Conservation (phyloP, 2,329 filamentous ascomycete species). For the Coleophoma crateriformis region DNA sequence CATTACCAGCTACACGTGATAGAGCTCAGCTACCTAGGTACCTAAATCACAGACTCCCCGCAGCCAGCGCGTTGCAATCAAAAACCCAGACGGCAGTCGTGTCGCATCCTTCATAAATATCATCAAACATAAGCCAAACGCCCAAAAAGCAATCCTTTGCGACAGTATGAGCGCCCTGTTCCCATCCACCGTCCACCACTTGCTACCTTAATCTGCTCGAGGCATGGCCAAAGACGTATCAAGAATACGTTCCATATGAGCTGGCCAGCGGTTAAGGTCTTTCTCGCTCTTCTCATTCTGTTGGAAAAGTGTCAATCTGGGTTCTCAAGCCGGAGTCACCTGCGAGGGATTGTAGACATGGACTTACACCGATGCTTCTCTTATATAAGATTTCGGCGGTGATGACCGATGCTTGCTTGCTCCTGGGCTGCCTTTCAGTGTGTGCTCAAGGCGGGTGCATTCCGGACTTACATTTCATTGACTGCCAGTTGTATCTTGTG, state of each 20-base stretch:
- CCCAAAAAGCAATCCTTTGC: no score
- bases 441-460: neutral
- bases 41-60: no score
- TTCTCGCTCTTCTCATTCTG: neutral
- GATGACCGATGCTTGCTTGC: neutral
- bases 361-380: slow-evolving; percentile 1
- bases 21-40: no score
- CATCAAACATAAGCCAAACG: no score
- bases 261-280: neutral
- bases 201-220: no score
- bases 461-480: neutral
- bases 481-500: slow-evolving; percentile 9
- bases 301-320: neutral
- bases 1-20: no score
- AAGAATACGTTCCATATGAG: neutral
- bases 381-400: neutral
- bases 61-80: no score
- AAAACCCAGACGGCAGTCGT: no score
- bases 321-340: no score
- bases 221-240: neutral
- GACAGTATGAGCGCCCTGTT: no score
- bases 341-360: neutral
- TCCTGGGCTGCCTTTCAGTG: neutral
- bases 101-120: no score
- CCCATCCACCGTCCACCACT: no score